These are phyloP conservation scores for Penicillium rolfsii DNA, from an alignment of 2,329 filamentous ascomycete genomes.

Conservation along the genomic window DNA sequence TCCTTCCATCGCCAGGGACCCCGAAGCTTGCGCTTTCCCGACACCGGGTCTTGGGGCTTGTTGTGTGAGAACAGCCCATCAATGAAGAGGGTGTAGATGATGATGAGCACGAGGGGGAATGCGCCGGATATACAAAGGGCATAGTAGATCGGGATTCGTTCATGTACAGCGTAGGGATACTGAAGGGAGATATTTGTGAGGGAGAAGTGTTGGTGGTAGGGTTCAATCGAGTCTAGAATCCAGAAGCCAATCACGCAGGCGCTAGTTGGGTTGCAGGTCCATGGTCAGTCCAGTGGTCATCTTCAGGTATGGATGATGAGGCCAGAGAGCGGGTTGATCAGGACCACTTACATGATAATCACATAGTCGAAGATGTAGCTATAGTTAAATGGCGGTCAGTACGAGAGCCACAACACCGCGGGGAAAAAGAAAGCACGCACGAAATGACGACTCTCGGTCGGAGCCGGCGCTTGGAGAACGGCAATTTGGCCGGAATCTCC, in stretches of 20 bases:
- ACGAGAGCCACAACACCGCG: neutral
- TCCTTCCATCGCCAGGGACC: slow-evolving; percentile 58
- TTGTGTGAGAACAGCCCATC: slow-evolving; percentile 62
- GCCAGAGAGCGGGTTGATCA: neutral
- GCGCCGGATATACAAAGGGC: slow-evolving; percentile 55
- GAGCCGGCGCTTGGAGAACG: slow-evolving; percentile 58
- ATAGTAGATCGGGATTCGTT: slow-evolving; percentile 56
- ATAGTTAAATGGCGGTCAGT: slow-evolving; percentile 3
- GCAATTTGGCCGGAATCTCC: slow-evolving; percentile 47
- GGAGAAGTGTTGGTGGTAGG: slow-evolving; percentile 62
- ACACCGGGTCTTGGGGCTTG: slow-evolving; percentile 40
- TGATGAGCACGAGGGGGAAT: slow-evolving; percentile 57
- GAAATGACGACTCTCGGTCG: slow-evolving; percentile 56
- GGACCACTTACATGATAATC: slow-evolving; percentile 57
- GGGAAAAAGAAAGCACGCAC: slow-evolving; percentile 41
- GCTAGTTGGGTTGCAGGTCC: slow-evolving; percentile 38
- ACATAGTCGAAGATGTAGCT: slow-evolving; percentile 64
- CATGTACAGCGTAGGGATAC: slow-evolving; percentile 60
- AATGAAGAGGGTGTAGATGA: slow-evolving; percentile 59
- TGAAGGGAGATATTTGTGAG: slow-evolving; percentile 60
- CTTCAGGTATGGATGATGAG: neutral
- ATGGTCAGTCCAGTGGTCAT: slow-evolving; percentile 15
- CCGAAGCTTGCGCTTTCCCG: slow-evolving; percentile 44
- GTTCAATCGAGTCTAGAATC: slow-evolving; percentile 57
- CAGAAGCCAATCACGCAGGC: slow-evolving; percentile 56